phyloP scores from a whole-genome alignment of 495 filamentous ascomycete genomes.

The Penicillium argentinense region DNA sequence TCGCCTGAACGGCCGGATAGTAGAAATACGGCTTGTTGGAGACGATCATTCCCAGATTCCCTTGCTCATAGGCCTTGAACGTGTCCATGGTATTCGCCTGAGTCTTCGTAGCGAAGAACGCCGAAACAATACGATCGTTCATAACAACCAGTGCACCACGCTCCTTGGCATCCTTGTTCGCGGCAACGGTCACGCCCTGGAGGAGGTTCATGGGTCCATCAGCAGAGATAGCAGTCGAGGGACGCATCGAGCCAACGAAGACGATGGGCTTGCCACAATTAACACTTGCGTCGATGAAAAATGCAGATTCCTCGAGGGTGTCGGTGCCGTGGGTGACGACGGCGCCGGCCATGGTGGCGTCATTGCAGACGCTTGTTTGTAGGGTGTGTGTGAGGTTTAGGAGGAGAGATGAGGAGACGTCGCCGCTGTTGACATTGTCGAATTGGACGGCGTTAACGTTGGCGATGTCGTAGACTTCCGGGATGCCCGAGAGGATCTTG shows the following conservation, averaged over 20 bases:
- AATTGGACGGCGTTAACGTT: constrained; percentile 50
- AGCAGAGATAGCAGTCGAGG: constrained; percentile 49
- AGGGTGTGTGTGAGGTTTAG: constrained; percentile 42
- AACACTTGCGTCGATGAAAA: constrained; percentile 49
- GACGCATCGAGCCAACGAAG: constrained; percentile 50
- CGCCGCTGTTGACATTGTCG: constrained; percentile 36
- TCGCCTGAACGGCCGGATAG: constrained; percentile 37
- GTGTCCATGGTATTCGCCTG: constrained; percentile 53
- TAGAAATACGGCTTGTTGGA: constrained; percentile 47
- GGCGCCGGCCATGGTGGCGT: constrained; percentile 42
- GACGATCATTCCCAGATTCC: constrained; percentile 45
- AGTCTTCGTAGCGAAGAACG: constrained; percentile 51
- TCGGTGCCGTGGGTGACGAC: constrained; percentile 54
- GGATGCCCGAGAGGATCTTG: constrained; percentile 40
- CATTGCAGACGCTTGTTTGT: constrained; percentile 40
- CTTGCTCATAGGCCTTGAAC: constrained; percentile 47
- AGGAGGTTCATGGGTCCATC: constrained; percentile 53
- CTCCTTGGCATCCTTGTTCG: constrained; percentile 27
- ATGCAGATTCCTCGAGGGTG: constrained; percentile 50
- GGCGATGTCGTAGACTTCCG: constrained; percentile 43
- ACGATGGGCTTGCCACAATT: constrained; percentile 49
- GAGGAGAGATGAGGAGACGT: constrained; percentile 42
- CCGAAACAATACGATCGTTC: constrained; percentile 50
- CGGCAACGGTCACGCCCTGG: constrained; percentile 48
- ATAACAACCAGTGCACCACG: constrained; percentile 49